A percentile compares a stretch with the other conserved stretches of the same genome.
These are phyloP conservation scores for Ambrosiella xylebori DNA, from an alignment of 2,329 filamentous ascomycete species.

Conservation along the genomic window DNA sequence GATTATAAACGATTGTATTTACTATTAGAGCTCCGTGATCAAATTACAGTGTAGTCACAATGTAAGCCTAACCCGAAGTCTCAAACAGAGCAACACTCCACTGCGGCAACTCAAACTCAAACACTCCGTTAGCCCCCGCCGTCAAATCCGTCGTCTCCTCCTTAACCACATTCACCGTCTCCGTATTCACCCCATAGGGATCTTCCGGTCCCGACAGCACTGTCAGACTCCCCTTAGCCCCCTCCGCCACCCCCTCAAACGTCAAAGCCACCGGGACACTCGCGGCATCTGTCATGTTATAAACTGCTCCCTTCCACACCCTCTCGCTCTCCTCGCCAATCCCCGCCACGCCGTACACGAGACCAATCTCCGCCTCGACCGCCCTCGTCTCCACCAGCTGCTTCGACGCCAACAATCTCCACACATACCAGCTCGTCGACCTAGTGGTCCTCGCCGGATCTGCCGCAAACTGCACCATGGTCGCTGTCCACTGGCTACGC, in stretches of 20 bases:
- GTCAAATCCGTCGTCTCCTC: conserved; percentile 22
- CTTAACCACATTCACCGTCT: conserved; percentile 32
- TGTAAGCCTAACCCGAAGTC: conserved; percentile 15
- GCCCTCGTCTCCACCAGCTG: conserved; percentile 30
- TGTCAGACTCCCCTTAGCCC: conserved; percentile 26
- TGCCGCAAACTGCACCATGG: conserved; percentile 31
- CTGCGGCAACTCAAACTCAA: conserved; percentile 35
- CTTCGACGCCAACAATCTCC: conserved; percentile 31
- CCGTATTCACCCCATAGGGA: conserved; percentile 27
- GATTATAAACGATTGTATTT: no score
- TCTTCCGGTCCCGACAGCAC: conserved; percentile 27
- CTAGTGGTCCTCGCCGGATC: conserved; percentile 30
- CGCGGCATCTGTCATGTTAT: conserved; percentile 30
- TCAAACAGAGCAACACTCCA: conserved; percentile 40
- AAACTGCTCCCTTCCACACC: conserved; percentile 35
- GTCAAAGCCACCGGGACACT: conserved; percentile 28
- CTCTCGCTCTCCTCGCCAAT: conserved; percentile 24
- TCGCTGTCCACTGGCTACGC: conserved; percentile 34
- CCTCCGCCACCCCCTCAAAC: conserved; percentile 27
- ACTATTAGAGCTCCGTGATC: no score
- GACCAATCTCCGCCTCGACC: conserved; percentile 24
- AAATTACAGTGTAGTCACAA: no score
- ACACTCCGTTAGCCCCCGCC: conserved; percentile 28
- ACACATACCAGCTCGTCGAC: conserved; percentile 33
- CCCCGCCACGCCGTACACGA: conserved; percentile 34